Evolutionary conservation across 257 asterid species (phyloP).

Genomic region (Paraleonurus japonicus): DNA sequence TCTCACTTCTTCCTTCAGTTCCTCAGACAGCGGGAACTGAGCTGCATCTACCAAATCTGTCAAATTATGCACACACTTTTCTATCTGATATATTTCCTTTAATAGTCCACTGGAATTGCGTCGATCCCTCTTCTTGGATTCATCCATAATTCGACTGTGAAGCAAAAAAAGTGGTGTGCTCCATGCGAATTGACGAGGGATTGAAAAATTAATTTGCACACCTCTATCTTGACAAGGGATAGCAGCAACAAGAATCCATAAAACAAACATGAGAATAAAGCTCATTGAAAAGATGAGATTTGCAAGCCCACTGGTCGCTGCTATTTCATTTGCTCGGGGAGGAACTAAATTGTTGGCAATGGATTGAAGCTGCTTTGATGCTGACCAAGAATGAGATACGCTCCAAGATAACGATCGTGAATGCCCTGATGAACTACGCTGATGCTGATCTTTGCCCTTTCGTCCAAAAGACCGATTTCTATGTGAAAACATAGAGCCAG

Average conservation of each 20-base stretch:
- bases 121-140: slow-evolving; percentile 69
- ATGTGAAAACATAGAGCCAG: slow-evolving; percentile 58
- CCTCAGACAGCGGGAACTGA: slow-evolving; percentile 65
- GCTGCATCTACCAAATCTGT: slow-evolving; percentile 68
- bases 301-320: slow-evolving; percentile 66
- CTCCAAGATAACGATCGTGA: slow-evolving; percentile 95
- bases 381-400: slow-evolving; percentile 86
- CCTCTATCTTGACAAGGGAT: slow-evolving; percentile 93
- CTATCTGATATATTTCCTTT: slow-evolving; percentile 63
- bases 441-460: slow-evolving; percentile 62
- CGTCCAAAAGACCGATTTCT: slow-evolving; percentile 82
- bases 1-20: slow-evolving; percentile 51
- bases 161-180: slow-evolving; percentile 53
- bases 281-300: slow-evolving; percentile 65
- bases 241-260: slow-evolving; percentile 85
- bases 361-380: slow-evolving; percentile 86
- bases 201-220: slow-evolving; percentile 48
- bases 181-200: slow-evolving; percentile 80
- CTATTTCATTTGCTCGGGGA: slow-evolving; percentile 66
- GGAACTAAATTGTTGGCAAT: slow-evolving; percentile 61
- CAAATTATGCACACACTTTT: slow-evolving; percentile 55
- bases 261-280: slow-evolving; percentile 66
- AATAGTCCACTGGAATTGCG: slow-evolving; percentile 60
- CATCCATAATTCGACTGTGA: slow-evolving; percentile 63
- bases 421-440: slow-evolving; percentile 56